Conservation (phyloP, 2,329 filamentous ascomycete genomes). For the Lasiodiplodia gonubiensis region DNA sequence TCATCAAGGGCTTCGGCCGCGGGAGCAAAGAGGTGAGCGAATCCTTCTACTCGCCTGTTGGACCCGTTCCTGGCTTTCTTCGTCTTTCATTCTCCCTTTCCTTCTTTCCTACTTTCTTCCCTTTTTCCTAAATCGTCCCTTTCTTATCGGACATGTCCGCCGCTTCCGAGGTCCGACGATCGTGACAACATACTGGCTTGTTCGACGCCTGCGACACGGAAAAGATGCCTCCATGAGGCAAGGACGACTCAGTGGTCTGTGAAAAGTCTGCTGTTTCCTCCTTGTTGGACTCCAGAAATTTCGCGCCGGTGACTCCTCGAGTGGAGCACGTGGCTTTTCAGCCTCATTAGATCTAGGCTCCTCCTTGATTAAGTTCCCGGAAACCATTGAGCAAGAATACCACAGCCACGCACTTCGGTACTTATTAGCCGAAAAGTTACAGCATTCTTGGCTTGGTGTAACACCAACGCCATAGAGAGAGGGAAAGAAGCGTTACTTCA, state of each 20-base stretch:
- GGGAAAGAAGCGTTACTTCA: not conserved
- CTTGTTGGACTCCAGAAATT: not conserved
- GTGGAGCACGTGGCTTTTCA: not conserved
- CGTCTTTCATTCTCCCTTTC: not conserved
- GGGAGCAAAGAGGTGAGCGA: slow-evolving; percentile 82
- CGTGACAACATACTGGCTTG: not conserved
- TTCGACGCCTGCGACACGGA: not conserved
- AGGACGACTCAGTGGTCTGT: not conserved
- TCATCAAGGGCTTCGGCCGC: slow-evolving; percentile 91
- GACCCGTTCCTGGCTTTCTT: no score
- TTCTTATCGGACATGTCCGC: not conserved
- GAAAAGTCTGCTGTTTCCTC: not conserved
- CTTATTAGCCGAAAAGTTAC: not conserved
- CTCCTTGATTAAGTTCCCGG: not conserved
- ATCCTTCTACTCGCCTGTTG: not conserved
- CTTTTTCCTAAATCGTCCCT: not conserved
- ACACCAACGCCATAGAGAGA: not conserved
- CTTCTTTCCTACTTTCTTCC: not conserved
- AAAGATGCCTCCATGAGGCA: not conserved
- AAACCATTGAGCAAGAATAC: not conserved
- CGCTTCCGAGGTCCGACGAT: not conserved
- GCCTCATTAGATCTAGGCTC: not conserved
- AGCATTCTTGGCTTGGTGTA: not conserved
- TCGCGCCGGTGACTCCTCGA: not conserved
- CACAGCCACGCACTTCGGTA: not conserved